Evolutionary conservation across 495 filamentous ascomycete genomes (phyloP), one percentile per base, ranked within the genome.

Genomic region (Ramalina intermedia): DNA sequence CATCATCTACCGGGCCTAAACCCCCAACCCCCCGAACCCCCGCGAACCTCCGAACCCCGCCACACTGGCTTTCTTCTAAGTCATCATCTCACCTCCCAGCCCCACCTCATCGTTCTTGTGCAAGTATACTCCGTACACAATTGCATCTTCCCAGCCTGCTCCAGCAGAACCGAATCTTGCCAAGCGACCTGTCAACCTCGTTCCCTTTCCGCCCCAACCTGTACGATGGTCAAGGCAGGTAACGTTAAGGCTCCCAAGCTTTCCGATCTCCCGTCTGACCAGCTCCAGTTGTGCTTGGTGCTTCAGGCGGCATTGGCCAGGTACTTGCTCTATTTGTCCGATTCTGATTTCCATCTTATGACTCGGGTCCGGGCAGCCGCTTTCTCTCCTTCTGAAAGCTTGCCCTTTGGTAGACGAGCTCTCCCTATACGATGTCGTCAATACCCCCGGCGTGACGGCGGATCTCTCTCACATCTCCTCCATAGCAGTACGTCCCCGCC

Each of bases 391-490:
- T 58, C 70, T 95, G 57, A 98, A 96, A 77, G 74, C 80, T 50
- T 83, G 72, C 47, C 85, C 87, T 35, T 78, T 90, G 53, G 69
- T 96, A 54, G 80, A 89, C 59, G 84, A 96, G 72, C 83, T 98
- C 61, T 72, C 88, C 46, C 81, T 98, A 55, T 98, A 95, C 76
- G 91, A 96, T 90, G 87, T 96, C 52, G 91, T 96, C 65, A 95
- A 96, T 75, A 93, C 89, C 39, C 90, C 89, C 52, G 91, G 91
- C 65, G 91, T 98, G 49, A 80, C 90, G 38, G 80, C 91, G 51
- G 91, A 98, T 63, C 80, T 98, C 46, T 94, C 91, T 46, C 91
- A 98, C 70, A 96, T 98, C 70, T 94, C 91, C 39, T 85, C 87
- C 37, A 75, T 78, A 46, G 91, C 93, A 55, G 89, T 96, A 78